Base-by-base conservation (phyloP, 495 filamentous ascomycete species). In the Podospora anserina region DNA sequence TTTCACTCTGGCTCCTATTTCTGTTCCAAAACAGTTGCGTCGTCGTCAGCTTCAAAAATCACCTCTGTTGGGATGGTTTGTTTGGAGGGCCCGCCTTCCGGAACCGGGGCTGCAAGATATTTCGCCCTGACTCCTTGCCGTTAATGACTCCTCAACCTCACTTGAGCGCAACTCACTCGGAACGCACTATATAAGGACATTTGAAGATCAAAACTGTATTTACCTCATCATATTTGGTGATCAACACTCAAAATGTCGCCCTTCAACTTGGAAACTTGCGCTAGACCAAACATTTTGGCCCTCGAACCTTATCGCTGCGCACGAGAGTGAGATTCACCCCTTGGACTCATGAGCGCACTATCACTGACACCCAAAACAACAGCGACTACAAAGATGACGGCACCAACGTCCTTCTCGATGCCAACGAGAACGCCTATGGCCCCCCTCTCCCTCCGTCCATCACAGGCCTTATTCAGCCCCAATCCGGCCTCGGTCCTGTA, bases 371-470 rank as follows among this genome's bases (percentile, higher is more conserved):
- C 3, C 15, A 68, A 28, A 9, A 56, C 44, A 57, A 61, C 78
- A 96, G 92, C 85, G 94, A 99, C 86, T 98, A 98, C 85, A 97
- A 98, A 85, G 95, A 99, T 76, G 91, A 99, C 75, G 96, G 95
- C 71, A 96, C 90, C 60, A 98, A 98, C 77, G 89, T 98, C 66
- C 88, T 99, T 32, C 91, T 99, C 67, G 95, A 99, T 75, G 95
- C 96, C 67, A 99, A 99, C 72, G 95, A 99, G 79, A 99, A 98
- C 76, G 93, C 95, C 64, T 97, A 90, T 79, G 95, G 96, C 2
- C 94, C 95, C 1, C 86, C 88, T 16, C 75, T 85, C 64, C 70
- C 78, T 27, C 63, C 69, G 54, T 68, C 74, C 44, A 61, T 75
- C 4, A 69, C 66, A 60, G 44, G 5, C 63, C 16, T 54, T 53